Base-by-base conservation (phyloP, 495 filamentous ascomycete genomes). In the Alectoria sarmentosa region DNA sequence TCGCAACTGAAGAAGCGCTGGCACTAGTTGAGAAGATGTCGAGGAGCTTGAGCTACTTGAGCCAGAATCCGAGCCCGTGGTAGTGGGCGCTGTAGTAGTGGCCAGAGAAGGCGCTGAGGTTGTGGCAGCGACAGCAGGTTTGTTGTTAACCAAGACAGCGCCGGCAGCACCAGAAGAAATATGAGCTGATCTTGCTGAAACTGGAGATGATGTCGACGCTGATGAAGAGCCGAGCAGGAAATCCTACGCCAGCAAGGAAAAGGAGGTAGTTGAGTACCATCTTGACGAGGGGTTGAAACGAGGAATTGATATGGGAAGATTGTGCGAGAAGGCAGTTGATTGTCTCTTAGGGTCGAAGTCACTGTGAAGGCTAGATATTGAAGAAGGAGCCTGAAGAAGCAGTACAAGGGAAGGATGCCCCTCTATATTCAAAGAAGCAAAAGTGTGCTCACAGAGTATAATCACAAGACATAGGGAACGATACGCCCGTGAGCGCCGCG, bases 181-280 rank as follows among this genome's bases (percentile, higher is more conserved):
- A 30, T 32, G 46, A 26, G 48, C 48, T 52, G 10, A 19, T 54
- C 15, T 55, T 30, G 52, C n/a, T 28, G 49, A 19, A 28, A 14
- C 28, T 3, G 28, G 46, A 26, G 48, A 11, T 28, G 26, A 15
- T 52, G 48, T 17, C 26, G 48, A 52, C 14, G 8, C 52, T 19
- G 52, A 55, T 8, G 52, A 34, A 55, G 52, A 19, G 30, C 28
- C 15, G 30, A 21, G 52, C 52, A 10, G 52, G 52, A 34, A 34
- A 28, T 4, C 30, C 52, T 17, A 30, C 30, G 15, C 30, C 52
- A 34, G 52, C 30, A 55, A 55, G 28, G 52, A 10, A 21, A 55
- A 55, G 28, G 15, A 55, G 30, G 30, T 55, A n/a, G 52, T 55
- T 55, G 28, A 55, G 52, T 30, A 34, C 34, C 52, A 55, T 55